These are phyloP conservation scores for Penicillium sp. DNA, from an alignment of 2,329 filamentous ascomycete genomes.

Conservation along the genomic window DNA sequence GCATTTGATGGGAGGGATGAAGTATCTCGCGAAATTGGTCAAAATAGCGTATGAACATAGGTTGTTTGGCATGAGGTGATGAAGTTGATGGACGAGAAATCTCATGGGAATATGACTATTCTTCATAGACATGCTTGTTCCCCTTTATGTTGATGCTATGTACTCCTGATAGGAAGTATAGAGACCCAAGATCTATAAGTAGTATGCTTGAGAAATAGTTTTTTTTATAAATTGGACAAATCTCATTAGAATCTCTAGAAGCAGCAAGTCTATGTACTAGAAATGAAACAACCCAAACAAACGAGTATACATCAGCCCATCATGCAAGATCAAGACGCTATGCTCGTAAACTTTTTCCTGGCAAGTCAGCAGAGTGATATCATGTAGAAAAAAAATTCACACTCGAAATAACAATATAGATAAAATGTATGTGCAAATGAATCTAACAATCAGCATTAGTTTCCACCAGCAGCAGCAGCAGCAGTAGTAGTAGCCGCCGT, in stretches of 20 bases:
- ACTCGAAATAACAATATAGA: background rate
- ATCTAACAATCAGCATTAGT: background rate
- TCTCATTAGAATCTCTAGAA: background rate
- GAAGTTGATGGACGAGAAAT: too few relatives aligned
- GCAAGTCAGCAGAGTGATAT: slow-evolving; percentile 3
- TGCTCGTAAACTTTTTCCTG: slow-evolving; percentile 1
- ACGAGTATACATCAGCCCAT: background rate
- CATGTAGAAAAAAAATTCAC: background rate
- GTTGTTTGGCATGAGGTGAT: too few relatives aligned
- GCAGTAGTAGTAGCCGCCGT: background rate
- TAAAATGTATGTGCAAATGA: slow-evolving; percentile 7
- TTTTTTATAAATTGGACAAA: background rate
- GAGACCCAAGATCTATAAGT: too few relatives aligned
- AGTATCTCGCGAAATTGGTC: too few relatives aligned
- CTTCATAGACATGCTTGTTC: too few relatives aligned
- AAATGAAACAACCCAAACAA: background rate
- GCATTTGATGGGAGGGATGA: too few relatives aligned
- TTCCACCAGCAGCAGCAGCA: background rate
- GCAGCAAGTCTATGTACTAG: background rate
- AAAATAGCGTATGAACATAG: too few relatives aligned
- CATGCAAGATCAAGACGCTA: slow-evolving; percentile 9
- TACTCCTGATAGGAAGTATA: too few relatives aligned
- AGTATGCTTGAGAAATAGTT: too few relatives aligned
- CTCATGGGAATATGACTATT: too few relatives aligned
- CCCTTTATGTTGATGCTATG: too few relatives aligned